Evolutionary conservation across 768 basidiomycete species (phyloP), one percentile per base, ranked within the genome.

Genomic region (Lactarius tabidus): DNA sequence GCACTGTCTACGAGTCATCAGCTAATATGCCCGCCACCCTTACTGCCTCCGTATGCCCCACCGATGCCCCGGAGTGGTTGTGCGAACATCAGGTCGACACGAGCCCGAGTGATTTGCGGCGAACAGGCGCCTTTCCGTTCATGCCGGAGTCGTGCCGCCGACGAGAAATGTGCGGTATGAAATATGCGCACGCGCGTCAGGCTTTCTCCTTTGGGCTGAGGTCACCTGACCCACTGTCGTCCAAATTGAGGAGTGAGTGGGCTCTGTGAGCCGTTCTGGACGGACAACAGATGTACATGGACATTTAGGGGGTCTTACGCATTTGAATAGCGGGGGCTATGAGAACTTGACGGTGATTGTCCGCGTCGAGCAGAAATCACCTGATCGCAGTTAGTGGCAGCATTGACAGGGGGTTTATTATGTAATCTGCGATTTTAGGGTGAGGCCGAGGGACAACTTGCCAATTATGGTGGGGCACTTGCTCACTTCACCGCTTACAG

Each of bases 161-260:
- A 56, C 38, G 55, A 38, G 29, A 58, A 62, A 57, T 45, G 43
- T 48, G 15, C 39, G 23, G 51, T 57, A 52, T 58, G 57, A 31
- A 52, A 63, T 52, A 65, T 53, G 53, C 26, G 23, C 36, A 60
- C 45, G 26, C 57, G 57, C 55, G 56, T 45, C 51, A 62, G 62
- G 62, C 56, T 66, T 66, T 66, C 65, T 66, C 65, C 65, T 58
- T 66, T 62, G 31, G 62, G 65, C 38, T 18, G 15, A 20, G 28
- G 39, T 45, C 57, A 56, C 57, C 57, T 66, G 65, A 57, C 61
- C 61, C 39, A 51, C 48, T 2, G 1, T 26, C 2, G 26, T 51
- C 48, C 48, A 2, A 26, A 51, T 15, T 6, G 48, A 51, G 48
- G 48, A 26, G 48, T 2, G 26, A 23, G 43, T 45, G 43, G 43